phyloP scores from a whole-genome alignment of 169 alveolate species.

The Toxoplasma gondii region DNA sequence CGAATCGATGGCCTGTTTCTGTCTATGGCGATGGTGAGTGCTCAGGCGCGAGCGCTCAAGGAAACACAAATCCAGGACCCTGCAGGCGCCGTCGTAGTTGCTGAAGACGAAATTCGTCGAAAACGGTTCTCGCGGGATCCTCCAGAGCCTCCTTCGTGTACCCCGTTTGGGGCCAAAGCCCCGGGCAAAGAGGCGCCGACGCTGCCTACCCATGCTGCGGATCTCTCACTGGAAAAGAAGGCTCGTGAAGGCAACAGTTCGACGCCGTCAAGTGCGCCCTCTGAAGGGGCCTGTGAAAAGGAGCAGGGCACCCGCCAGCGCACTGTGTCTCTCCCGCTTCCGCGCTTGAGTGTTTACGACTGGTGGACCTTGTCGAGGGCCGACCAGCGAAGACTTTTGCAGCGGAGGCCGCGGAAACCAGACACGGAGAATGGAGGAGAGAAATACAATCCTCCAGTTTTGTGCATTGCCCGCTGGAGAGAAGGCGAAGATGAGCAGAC shows the following conservation, averaged over 20 bases:
- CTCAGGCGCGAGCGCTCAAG: slow-evolving; percentile 19
- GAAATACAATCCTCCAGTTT: slow-evolving; percentile 38
- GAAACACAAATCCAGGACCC: neutral
- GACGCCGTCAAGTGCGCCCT: neutral
- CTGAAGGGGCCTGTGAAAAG: neutral
- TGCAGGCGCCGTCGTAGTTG: neutral
- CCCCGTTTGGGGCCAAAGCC: neutral
- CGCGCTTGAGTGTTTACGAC: slow-evolving; percentile 48
- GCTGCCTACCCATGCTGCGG: too few relatives aligned
- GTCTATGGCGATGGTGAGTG: slow-evolving; percentile 25
- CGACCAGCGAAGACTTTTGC: slow-evolving; percentile 56
- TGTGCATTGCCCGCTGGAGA: slow-evolving; percentile 59
- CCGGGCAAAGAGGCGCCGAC: neutral
- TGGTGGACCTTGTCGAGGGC: slow-evolving; percentile 46
- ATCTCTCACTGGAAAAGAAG: too few relatives aligned
- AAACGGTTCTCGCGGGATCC: neutral
- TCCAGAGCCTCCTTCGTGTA: neutral
- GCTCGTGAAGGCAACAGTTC: too few relatives aligned
- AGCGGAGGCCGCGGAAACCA: slow-evolving; percentile 47
- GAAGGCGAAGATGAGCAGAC: slow-evolving; percentile 49
- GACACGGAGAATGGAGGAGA: neutral
- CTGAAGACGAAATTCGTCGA: neutral
- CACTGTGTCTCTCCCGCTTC: slow-evolving; percentile 22
- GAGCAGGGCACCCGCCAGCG: neutral
- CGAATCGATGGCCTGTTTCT: slow-evolving; percentile 55